Evolutionary conservation across 331 rosid species (phyloP).

Genomic region (Telfairia occidentalis): DNA sequence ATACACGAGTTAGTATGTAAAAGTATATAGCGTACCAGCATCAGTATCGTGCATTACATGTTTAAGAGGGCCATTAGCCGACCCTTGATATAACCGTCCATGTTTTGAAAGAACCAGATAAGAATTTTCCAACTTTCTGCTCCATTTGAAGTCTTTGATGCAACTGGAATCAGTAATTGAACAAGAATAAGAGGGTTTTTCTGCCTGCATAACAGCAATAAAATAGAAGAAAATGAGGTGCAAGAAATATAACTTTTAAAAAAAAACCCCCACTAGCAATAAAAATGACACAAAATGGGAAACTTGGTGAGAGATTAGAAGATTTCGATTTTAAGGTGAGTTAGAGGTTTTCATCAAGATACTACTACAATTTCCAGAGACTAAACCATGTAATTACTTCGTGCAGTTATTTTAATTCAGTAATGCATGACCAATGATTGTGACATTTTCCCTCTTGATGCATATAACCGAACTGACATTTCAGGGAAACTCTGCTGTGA

Average conservation of each 20-base stretch:
- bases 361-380: neutral
- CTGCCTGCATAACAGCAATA: slow-evolving; percentile 33
- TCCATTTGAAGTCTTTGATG: slow-evolving; percentile 72
- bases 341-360: neutral
- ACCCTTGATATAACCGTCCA: slow-evolving; percentile 50
- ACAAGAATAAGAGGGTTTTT: slow-evolving; percentile 34
- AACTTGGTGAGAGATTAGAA: neutral
- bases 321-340: neutral
- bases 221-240: neutral
- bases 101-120: slow-evolving; percentile 53
- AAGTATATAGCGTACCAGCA: slow-evolving; percentile 48
- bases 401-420: neutral
- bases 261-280: neutral
- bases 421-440: neutral
- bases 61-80: slow-evolving; percentile 31
- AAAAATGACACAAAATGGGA: neutral
- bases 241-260: neutral
- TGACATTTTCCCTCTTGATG: neutral
- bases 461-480: neutral
- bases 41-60: slow-evolving; percentile 50
- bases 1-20: neutral
- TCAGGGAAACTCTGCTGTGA: neutral
- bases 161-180: slow-evolving; percentile 34
- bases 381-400: neutral
- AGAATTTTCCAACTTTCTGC: slow-evolving; percentile 31